phyloP scores from a whole-genome alignment of 768 basidiomycete genomes.

The Pleurotus djamor region DNA sequence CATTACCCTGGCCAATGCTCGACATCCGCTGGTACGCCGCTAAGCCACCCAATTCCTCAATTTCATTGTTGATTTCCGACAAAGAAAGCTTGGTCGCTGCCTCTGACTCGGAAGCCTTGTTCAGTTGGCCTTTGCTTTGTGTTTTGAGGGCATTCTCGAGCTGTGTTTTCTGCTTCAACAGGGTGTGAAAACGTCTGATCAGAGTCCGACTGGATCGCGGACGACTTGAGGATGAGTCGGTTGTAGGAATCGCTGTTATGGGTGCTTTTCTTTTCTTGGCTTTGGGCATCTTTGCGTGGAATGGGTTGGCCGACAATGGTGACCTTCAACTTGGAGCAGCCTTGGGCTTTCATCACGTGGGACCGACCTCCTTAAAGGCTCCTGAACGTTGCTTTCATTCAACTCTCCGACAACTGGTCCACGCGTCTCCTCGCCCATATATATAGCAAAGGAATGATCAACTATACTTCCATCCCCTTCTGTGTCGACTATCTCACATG shows the following conservation, averaged over 20 bases:
- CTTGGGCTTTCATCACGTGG: background rate
- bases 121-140: constrained; percentile 13
- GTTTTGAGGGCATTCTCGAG: constrained; percentile 27
- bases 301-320: background rate
- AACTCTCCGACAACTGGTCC: too few species aligned
- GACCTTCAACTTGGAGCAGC: too few species aligned
- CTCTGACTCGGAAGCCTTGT: background rate
- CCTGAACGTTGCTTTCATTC: too few species aligned
- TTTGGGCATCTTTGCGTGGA: constrained; percentile 35
- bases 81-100: constrained; percentile 25
- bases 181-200: constrained; percentile 79
- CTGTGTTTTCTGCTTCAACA: constrained; percentile 67
- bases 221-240: constrained; percentile 39
- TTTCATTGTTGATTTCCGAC: constrained; percentile 53
- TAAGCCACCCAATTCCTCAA: constrained; percentile 74
- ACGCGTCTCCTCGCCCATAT: too few species aligned
- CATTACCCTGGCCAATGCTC: constrained; percentile 71
- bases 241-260: constrained; percentile 26
- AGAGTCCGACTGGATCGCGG: constrained; percentile 63
- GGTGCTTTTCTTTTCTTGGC: constrained; percentile 42
- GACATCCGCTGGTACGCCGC: constrained; percentile 84
- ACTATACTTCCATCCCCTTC: background rate
- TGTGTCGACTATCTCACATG: background rate
- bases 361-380: background rate
- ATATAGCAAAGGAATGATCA: too few species aligned